Percentiles rank a stretch among this genome's conserved stretches.
These are phyloP conservation scores for Neohortaea acidophila DNA, from an alignment of 495 filamentous ascomycete species.

Conservation along the genomic window DNA sequence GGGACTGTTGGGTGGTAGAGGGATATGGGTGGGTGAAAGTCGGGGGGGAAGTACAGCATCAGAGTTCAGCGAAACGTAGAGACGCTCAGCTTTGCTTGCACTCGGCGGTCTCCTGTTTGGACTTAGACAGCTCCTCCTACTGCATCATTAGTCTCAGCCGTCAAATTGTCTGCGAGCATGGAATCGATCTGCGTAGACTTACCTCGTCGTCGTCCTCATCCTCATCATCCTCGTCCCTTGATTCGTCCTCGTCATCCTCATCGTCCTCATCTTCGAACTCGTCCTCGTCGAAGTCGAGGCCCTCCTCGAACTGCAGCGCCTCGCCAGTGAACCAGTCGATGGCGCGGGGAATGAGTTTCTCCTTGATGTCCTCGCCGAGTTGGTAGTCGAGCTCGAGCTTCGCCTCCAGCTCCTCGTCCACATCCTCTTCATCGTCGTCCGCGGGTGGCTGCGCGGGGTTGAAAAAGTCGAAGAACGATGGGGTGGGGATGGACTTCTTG, in stretches of 20 bases:
- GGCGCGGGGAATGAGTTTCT: slow-evolving; percentile 96
- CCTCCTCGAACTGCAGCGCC: slow-evolving; percentile 89
- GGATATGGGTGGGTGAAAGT: too few relatives aligned
- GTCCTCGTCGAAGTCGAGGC: slow-evolving; percentile 71
- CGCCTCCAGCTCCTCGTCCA: slow-evolving; percentile 84
- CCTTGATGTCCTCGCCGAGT: slow-evolving; percentile 98
- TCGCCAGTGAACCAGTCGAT: slow-evolving; percentile 99
- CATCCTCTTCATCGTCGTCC: slow-evolving; percentile 61
- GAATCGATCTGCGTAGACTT: slow-evolving; percentile 25
- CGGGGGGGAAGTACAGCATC: too few relatives aligned
- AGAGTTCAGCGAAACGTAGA: too few relatives aligned
- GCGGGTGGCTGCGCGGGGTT: slow-evolving; percentile 76
- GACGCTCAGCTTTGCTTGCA: slow-evolving; percentile 99
- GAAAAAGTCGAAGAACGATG: slow-evolving; percentile 99
- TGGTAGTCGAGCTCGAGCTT: slow-evolving; percentile 97
- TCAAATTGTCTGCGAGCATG: slow-evolving; percentile 11
- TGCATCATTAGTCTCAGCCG: slow-evolving; percentile 25
- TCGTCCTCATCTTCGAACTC: slow-evolving; percentile 82
- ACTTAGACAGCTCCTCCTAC: slow-evolving; percentile 88
- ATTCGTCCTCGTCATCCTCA: slow-evolving; percentile 78
- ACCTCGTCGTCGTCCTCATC: slow-evolving; percentile 92
- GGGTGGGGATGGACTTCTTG: slow-evolving; percentile 95
- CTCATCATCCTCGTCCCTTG: slow-evolving; percentile 76
- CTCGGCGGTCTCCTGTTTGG: slow-evolving; percentile 96
- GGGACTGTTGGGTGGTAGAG: too few relatives aligned